Evolutionary conservation across 495 filamentous ascomycete species (phyloP).

Genomic region (Penicilliopsis zonata): DNA sequence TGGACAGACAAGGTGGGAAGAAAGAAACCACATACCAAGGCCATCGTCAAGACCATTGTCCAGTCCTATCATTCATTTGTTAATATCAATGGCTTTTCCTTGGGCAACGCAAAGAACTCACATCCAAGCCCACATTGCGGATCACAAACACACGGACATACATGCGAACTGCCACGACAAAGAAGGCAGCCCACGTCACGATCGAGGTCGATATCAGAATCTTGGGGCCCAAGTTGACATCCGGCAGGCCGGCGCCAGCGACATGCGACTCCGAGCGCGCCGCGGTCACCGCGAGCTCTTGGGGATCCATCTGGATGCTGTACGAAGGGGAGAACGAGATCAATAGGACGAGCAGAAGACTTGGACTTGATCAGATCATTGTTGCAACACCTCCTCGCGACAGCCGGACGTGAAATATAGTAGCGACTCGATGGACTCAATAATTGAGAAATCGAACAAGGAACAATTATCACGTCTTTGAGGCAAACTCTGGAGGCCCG

Average conservation of each 20-base stretch:
- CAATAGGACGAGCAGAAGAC: no score
- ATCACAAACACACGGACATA: slow-evolving; percentile 27
- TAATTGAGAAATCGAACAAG: no score
- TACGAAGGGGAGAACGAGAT: no score
- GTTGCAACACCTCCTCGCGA: no score
- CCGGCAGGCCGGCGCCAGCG: slow-evolving; percentile 10
- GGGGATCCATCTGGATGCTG: not conserved
- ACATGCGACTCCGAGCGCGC: slow-evolving; percentile 3
- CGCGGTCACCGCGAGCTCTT: not conserved
- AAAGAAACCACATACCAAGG: slow-evolving; percentile 7
- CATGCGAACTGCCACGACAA: slow-evolving; percentile 14
- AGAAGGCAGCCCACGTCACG: slow-evolving; percentile 18
- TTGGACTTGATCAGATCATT: no score
- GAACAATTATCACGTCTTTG: no score
- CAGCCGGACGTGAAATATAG: no score
- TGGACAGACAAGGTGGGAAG: not conserved
- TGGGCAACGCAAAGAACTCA: slow-evolving; percentile 1
- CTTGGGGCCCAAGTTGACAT: slow-evolving; percentile 17
- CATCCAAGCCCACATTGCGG: slow-evolving; percentile 26
- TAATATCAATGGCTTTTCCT: not conserved
- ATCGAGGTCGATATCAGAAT: slow-evolving; percentile 22
- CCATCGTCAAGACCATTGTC: slow-evolving; percentile 25
- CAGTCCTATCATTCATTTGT: slow-evolving; percentile 12
- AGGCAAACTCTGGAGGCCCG: no score
- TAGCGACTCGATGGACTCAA: no score